phyloP scores from a whole-genome alignment of 345 rosid genomes.

The Limnanthes douglasii region DNA sequence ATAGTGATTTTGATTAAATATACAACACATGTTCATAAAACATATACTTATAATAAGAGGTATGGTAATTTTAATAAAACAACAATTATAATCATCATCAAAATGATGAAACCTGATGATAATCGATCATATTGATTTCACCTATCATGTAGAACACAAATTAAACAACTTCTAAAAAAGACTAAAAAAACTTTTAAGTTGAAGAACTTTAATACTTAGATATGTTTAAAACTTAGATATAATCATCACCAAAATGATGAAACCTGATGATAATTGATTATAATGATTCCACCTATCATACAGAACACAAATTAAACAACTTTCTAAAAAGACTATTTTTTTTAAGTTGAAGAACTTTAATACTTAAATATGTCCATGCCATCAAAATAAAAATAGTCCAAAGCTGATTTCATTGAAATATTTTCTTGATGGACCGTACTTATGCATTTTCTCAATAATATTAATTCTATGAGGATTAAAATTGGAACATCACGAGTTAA shows the following conservation, averaged over 20 bases:
- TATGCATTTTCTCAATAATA: constrained; percentile 70
- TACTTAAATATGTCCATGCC: constrained; percentile 85
- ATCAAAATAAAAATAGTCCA: constrained; percentile 82
- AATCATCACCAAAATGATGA: constrained; percentile 44
- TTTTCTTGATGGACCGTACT: constrained; percentile 71
- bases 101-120: constrained; percentile 25
- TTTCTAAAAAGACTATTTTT: not conserved
- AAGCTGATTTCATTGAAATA: constrained; percentile 78
- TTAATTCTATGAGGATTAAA: constrained; percentile 68
- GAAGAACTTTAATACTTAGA: constrained; percentile 52
- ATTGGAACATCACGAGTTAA: constrained; percentile 57
- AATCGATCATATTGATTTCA: constrained; percentile 2
- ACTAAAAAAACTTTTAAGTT: not conserved
- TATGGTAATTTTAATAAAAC: too few species aligned
- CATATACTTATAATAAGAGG: too few species aligned
- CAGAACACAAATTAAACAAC: too few species aligned
- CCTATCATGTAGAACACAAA: constrained; percentile 1
- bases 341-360: constrained; percentile 17
- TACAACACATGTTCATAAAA: too few species aligned
- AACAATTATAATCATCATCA: constrained; percentile 24
- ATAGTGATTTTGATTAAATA: too few species aligned
- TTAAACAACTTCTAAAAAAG: not conserved
- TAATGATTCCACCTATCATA: constrained; percentile 1
- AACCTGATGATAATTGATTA: constrained; percentile 5
- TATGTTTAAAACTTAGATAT: too few species aligned